Evolutionary conservation across 805 yeast species (phyloP).

Genomic region (Metschnikowia baotianmanensis): DNA sequence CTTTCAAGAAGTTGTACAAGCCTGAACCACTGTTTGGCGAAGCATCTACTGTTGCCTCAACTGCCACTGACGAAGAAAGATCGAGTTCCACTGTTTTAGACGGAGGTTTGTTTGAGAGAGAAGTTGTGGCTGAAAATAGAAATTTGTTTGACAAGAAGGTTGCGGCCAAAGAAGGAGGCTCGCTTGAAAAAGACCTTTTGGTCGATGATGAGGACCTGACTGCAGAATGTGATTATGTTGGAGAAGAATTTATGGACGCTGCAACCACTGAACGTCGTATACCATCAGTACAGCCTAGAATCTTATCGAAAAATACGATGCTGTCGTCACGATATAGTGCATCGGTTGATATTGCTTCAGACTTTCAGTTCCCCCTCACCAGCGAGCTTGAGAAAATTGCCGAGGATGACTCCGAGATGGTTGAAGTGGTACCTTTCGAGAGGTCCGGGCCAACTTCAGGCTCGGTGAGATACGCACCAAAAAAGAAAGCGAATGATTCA

Average conservation of each 20-base stretch:
- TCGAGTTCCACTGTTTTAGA: no score
- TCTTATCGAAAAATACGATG: conserved; percentile 4
- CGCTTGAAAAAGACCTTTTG: not conserved
- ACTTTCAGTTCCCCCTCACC: conserved; percentile 13
- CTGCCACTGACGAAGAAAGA: not conserved
- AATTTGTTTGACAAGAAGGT: no score
- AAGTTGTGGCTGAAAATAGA: no score
- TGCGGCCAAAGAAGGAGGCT: not conserved
- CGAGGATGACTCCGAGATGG: not conserved
- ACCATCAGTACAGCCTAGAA: not conserved
- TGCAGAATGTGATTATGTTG: not conserved
- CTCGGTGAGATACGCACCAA: conserved; percentile 6
- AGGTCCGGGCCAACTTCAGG: not conserved
- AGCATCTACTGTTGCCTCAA: conserved; percentile 9
- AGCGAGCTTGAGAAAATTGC: conserved; percentile 5
- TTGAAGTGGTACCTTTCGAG: not conserved
- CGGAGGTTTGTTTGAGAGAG: no score
- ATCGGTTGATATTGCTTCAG: conserved; percentile 11
- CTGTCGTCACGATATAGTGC: conserved; percentile 14
- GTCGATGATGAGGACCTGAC: no score
- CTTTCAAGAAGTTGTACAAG: conserved; percentile 21
- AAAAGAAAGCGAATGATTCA: not conserved
- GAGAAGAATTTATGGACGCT: not conserved
- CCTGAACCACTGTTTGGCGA: conserved; percentile 26
- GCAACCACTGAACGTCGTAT: not conserved